phyloP scores from a whole-genome alignment of 768 basidiomycete genomes.

The Baorangia bicolor region DNA sequence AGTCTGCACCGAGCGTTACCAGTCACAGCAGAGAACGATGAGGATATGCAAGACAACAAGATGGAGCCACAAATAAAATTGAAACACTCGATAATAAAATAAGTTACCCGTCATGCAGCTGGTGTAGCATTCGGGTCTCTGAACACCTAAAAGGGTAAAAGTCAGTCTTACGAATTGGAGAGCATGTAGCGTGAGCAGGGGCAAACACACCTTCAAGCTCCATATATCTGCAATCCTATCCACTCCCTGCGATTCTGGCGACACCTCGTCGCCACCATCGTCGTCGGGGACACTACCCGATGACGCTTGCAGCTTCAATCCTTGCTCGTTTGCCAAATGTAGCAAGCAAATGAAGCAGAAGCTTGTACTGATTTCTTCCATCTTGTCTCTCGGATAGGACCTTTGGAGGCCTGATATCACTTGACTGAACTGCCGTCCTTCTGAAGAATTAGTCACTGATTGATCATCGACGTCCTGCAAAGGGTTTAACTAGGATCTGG shows the following conservation, averaged over 20 bases:
- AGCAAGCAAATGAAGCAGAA: slow-evolving; percentile 99
- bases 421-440: slow-evolving; percentile 68
- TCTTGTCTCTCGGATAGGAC: slow-evolving; percentile 88
- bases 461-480: slow-evolving; percentile 54
- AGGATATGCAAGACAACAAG: slow-evolving; percentile 8
- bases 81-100: slow-evolving; percentile 16
- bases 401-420: slow-evolving; percentile 81
- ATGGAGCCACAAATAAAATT: slow-evolving; percentile 8
- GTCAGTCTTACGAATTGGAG: neutral
- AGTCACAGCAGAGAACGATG: slow-evolving; percentile 2
- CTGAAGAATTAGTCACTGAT: slow-evolving; percentile 58
- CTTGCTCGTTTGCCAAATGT: slow-evolving; percentile 96
- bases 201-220: slow-evolving; percentile 61
- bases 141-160: slow-evolving; percentile 37
- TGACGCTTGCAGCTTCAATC: slow-evolving; percentile 73
- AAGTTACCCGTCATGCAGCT: slow-evolving; percentile 26
- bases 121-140: slow-evolving; percentile 40
- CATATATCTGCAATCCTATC: slow-evolving; percentile 68
- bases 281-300: slow-evolving; percentile 36
- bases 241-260: slow-evolving; percentile 35
- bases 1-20: neutral
- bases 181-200: neutral
- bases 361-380: slow-evolving; percentile 97
- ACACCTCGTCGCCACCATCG: slow-evolving; percentile 35
- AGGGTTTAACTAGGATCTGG: neutral